Evolutionary conservation across 179 eudicot genomes (phyloP).

Genomic region (Silene noctiflora): DNA sequence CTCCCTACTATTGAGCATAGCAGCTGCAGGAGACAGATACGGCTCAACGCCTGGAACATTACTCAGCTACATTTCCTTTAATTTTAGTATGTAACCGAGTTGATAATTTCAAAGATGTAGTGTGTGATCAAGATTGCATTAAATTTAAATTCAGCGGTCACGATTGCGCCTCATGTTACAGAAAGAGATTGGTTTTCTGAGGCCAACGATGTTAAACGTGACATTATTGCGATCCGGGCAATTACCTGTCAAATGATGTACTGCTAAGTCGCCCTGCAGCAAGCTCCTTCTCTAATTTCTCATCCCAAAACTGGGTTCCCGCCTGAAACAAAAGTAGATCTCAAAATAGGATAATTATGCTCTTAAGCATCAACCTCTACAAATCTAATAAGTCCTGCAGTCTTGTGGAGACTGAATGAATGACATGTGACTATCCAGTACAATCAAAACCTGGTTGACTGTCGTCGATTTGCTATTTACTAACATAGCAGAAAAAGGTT

Average conservation of each 20-base stretch:
- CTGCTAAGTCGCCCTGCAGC: conserved; percentile 74
- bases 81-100: neutral
- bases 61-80: neutral
- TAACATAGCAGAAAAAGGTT: neutral
- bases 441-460: neutral
- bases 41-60: neutral
- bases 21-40: neutral
- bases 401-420: neutral
- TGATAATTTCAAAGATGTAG: neutral
- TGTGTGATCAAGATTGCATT: neutral
- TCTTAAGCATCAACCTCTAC: neutral
- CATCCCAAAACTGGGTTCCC: conserved; percentile 99
- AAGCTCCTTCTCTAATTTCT: conserved; percentile 80
- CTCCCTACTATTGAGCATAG: neutral
- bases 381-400: neutral
- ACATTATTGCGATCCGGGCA: neutral
- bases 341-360: neutral
- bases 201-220: neutral
- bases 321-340: conserved; percentile 46
- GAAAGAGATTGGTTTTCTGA: neutral
- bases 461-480: neutral
- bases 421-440: neutral
- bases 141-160: neutral
- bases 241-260: conserved; percentile 86
- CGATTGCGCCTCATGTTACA: neutral